Evolutionary conservation across 441 rosid species (phyloP).

Genomic region (Croton setiger): DNA sequence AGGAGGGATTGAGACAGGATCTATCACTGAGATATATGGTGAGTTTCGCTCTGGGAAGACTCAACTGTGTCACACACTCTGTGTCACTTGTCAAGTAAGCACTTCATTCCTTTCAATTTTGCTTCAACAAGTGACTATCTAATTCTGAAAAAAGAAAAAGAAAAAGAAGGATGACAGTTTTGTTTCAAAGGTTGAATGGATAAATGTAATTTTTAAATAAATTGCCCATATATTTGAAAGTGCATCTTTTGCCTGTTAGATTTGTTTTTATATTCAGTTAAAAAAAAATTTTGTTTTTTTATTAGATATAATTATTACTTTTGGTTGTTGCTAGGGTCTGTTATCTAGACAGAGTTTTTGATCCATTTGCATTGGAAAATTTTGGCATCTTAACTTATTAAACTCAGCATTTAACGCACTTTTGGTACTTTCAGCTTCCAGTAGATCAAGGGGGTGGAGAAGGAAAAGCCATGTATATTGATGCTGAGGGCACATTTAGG

Average conservation of each 20-base stretch:
- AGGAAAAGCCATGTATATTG: conserved; percentile 97
- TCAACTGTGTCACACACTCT: conserved; percentile 93
- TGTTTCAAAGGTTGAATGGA: background rate
- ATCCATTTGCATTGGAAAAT: background rate
- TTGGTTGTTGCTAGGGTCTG: background rate
- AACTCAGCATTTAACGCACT: conserved; percentile 11
- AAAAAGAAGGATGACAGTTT: background rate
- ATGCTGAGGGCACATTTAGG: conserved; percentile 95
- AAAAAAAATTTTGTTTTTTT: too few relatives aligned
- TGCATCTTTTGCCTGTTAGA: background rate
- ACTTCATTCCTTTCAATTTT: conserved; percentile 11
- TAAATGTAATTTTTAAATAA: background rate
- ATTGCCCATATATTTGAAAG: background rate
- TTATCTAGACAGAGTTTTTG: background rate
- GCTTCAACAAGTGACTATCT: background rate
- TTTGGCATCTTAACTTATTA: background rate
- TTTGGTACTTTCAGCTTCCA: conserved; percentile 64
- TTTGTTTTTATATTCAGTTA: too few relatives aligned
- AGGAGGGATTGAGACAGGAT: conserved; percentile 96
- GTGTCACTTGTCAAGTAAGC: conserved; percentile 94
- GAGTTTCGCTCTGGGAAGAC: conserved; percentile 98
- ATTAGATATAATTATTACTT: too few relatives aligned
- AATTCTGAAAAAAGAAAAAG: background rate
- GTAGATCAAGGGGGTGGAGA: conserved; percentile 98
- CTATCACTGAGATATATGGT: conserved; percentile 93